Evolutionary conservation across 805 yeast species (phyloP).

Genomic region (Wickerhamiella brachini): DNA sequence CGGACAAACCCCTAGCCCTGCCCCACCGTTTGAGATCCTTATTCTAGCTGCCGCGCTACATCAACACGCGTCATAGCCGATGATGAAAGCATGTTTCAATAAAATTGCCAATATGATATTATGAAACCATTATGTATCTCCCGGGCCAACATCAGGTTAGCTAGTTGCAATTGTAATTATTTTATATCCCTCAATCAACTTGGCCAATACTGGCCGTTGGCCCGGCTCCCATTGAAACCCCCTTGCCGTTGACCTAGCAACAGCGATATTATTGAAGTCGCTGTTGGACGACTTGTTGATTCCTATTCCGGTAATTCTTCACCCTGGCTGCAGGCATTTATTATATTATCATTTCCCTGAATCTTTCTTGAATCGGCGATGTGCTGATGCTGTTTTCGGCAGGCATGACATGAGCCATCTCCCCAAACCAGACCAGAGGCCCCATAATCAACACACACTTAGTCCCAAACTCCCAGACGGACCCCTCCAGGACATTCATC

Average conservation of each 20-base stretch:
- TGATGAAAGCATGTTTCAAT: background rate
- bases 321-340: too few species aligned
- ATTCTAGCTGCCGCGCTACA: background rate
- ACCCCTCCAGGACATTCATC: background rate
- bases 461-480: background rate
- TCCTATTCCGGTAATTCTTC: background rate
- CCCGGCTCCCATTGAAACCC: background rate
- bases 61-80: background rate
- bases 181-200: too few species aligned
- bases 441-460: background rate
- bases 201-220: background rate
- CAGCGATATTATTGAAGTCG: background rate
- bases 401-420: background rate
- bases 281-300: background rate
- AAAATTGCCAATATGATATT: background rate
- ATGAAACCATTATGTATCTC: too few species aligned
- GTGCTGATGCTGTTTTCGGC: background rate
- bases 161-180: too few species aligned
- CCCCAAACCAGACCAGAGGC: background rate
- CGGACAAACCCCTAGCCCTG: background rate
- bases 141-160: too few species aligned
- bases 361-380: background rate
- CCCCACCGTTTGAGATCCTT: background rate
- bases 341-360: background rate
- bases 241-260: background rate